These are phyloP conservation scores for Ophiostoma populinum DNA, from an alignment of 2,329 filamentous ascomycete genomes.

Conservation along the genomic window DNA sequence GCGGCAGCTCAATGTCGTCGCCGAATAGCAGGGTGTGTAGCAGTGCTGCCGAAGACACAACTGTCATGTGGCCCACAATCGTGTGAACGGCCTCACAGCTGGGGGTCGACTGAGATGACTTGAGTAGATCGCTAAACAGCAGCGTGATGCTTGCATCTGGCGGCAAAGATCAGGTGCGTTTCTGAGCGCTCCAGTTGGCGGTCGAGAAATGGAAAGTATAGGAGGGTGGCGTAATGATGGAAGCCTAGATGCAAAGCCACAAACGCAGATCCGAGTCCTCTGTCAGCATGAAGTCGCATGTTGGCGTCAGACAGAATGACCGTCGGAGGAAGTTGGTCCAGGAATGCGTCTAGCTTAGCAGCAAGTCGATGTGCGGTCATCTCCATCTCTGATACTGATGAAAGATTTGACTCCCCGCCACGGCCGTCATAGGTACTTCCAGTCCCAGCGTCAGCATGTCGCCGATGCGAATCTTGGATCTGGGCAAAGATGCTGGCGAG, in stretches of 20 bases:
- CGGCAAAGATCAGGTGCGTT: background rate
- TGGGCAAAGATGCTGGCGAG: background rate
- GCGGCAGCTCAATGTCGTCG: background rate
- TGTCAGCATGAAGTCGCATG: background rate
- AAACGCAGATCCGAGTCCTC: background rate
- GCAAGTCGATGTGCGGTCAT: background rate
- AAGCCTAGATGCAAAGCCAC: background rate
- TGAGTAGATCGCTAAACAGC: background rate
- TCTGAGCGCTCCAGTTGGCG: background rate
- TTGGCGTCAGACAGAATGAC: background rate
- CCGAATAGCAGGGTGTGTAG: background rate
- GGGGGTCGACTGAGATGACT: background rate
- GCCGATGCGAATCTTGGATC: background rate
- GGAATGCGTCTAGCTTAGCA: background rate
- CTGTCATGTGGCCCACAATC: background rate
- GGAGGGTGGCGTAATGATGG: background rate
- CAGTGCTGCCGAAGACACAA: background rate
- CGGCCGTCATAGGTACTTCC: too few relatives aligned
- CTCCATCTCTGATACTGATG: background rate
- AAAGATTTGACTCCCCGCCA: background rate
- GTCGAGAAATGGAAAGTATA: constrained; percentile 1
- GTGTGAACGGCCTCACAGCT: constrained; percentile 1
- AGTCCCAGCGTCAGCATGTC: background rate
- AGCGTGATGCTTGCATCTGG: background rate
- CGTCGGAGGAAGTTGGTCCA: background rate